Evolutionary conservation across 2,329 filamentous ascomycete species (phyloP), one percentile per base, ranked within the genome.

Genomic region (Magnaporthales sp.): DNA sequence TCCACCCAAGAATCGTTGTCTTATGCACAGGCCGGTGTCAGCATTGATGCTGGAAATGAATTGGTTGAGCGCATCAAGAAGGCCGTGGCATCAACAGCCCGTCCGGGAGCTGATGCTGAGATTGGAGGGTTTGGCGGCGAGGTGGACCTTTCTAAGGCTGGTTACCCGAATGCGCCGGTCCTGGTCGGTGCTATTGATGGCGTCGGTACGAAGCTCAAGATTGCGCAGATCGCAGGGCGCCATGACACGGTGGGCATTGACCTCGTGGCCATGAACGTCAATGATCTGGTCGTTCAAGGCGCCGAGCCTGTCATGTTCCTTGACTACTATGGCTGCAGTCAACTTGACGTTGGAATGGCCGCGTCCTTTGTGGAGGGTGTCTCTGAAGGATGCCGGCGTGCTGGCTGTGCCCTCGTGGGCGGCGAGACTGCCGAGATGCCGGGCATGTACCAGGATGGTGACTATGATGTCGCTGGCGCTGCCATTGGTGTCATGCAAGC

Each of bases 381-480:
- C 2, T 93, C 93, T 2, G 85, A 89, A 31, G 95, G 95, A 63
- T 99, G 95, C 79, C 87, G 87, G 68, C 86, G 93, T 74, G 88
- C 94, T 0, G 90, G 90, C 61, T 97, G 94, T 74, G 93, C 93
- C 19, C 85, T 99, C 3, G 91, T 98, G n/a, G 95, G 95, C 54
- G 95, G 95, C 61, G 95, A 99, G 80, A 99, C 95, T 0, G 95
- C 95, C 7, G 95, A 99, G 80, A 98, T 99, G 95, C 94, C 94
- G 0, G 93, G 93, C 66, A 92, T 98, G 82, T 97, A 97, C 80
- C 84, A 89, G 70, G 88, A 86, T 66, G 91, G 92, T 64, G 92
- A 96, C 74, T 99, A 98, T 77, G 95, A 99, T 73, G 93, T 93
- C 8, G 93, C 92, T 26, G 95, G 95, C 69, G 91, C 91, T 54